Conservation (phyloP, 1,284 basidiomycete genomes). For the Moniliella sp. region DNA sequence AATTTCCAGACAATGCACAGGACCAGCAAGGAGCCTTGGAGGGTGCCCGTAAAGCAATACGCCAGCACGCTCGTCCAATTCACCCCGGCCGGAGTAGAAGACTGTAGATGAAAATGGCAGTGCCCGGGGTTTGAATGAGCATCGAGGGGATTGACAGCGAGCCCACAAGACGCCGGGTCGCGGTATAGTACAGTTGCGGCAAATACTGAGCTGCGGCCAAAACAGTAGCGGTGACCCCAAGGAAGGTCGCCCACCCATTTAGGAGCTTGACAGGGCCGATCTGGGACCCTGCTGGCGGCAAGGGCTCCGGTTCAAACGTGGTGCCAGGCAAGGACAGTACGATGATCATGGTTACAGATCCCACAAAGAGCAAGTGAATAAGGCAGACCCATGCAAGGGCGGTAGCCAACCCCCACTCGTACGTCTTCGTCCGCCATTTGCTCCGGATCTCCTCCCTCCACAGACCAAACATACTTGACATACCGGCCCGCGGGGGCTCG, state of each 20-base stretch:
- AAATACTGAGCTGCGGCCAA: slow-evolving; percentile 65
- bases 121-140: slow-evolving; percentile 78
- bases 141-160: slow-evolving; percentile 77
- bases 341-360: no score
- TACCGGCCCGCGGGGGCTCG: no score
- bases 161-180: slow-evolving; percentile 56
- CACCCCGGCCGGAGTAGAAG: slow-evolving; percentile 23
- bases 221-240: slow-evolving; percentile 58
- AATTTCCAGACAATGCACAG: slow-evolving; percentile 34
- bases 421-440: slow-evolving; percentile 34
- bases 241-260: slow-evolving; percentile 58
- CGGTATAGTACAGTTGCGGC: slow-evolving; percentile 67
- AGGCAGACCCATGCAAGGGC: slow-evolving; percentile 51
- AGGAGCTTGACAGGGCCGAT: no score
- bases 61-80: slow-evolving; percentile 31
- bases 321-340: no score
- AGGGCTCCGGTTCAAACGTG: no score
- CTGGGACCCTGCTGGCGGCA: slow-evolving; percentile 18
- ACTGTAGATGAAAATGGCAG: slow-evolving; percentile 60
- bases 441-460: slow-evolving; percentile 1
- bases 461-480: no score
- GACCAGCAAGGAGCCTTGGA: slow-evolving; percentile 59
- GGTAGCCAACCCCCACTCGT: slow-evolving; percentile 55
- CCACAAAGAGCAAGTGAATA: slow-evolving; percentile 60
- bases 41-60: slow-evolving; percentile 60